Conservation (phyloP, 495 filamentous ascomycete genomes). For the Chaetomidium leptoderma region DNA sequence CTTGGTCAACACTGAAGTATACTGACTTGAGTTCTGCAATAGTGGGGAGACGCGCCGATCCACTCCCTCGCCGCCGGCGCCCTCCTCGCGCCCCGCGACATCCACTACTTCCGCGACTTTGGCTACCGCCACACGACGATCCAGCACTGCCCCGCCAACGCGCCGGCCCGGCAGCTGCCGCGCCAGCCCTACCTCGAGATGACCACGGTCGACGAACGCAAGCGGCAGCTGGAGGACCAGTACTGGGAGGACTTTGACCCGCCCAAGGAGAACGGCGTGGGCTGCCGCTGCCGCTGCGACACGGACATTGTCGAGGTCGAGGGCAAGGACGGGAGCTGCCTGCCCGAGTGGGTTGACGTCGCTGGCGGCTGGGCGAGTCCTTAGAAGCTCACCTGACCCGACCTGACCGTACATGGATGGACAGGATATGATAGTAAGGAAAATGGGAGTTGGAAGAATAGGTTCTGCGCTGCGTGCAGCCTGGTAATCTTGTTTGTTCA, state of each 20-base stretch:
- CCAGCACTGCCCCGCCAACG: slow-evolving; percentile 97
- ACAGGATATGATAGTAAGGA: neutral
- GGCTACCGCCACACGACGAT: slow-evolving; percentile 98
- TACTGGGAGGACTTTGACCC: slow-evolving; percentile 90
- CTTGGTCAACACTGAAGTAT: neutral
- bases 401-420: neutral
- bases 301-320: slow-evolving; percentile 98
- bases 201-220: slow-evolving; percentile 80
- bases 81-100: slow-evolving; percentile 73
- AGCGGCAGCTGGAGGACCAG: slow-evolving; percentile 87
- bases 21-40: slow-evolving; percentile 16
- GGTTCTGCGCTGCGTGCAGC: neutral
- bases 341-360: slow-evolving; percentile 95
- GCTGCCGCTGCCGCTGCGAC: slow-evolving; percentile 94
- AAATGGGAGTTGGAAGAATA: neutral
- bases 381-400: slow-evolving; percentile 17
- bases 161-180: slow-evolving; percentile 80
- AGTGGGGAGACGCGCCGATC: slow-evolving; percentile 99
- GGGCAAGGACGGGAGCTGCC: slow-evolving; percentile 90
- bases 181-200: slow-evolving; percentile 77
- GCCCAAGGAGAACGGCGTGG: slow-evolving; percentile 92
- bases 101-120: slow-evolving; percentile 99
- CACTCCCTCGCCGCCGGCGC: slow-evolving; percentile 94
- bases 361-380: slow-evolving; percentile 85
- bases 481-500: neutral